A percentile compares a stretch with the other conserved stretches of the same genome.
phyloP scores from a whole-genome alignment of 805 yeast species.

The Candida parachauliodes region DNA sequence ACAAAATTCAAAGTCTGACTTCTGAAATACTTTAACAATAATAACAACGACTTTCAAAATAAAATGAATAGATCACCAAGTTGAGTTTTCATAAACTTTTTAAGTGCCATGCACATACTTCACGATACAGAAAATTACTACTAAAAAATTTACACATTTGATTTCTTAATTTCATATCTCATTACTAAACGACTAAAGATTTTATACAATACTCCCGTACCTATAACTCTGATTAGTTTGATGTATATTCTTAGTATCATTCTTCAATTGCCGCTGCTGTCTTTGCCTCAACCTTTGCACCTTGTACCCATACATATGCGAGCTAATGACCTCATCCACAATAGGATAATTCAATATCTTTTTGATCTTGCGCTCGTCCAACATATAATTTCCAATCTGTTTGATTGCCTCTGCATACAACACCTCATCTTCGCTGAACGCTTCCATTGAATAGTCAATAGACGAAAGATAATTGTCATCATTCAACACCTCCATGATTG shows the following conservation, averaged over 20 bases:
- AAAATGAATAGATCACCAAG: no score
- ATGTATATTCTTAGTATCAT: not conserved
- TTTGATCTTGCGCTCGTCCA: slow-evolving; percentile 33
- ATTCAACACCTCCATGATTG: slow-evolving; percentile 4
- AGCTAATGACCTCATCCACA: slow-evolving; percentile 38
- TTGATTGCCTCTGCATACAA: slow-evolving; percentile 29
- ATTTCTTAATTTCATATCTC: no score
- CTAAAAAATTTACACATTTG: no score
- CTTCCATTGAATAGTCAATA: slow-evolving; percentile 22
- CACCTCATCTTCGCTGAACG: slow-evolving; percentile 36
- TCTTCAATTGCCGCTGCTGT: slow-evolving; percentile 7
- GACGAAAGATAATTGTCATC: slow-evolving; percentile 13
- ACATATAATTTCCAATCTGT: slow-evolving; percentile 28
- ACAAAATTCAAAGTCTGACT: no score
- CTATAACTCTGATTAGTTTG: slow-evolving; percentile 13
- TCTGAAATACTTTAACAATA: no score
- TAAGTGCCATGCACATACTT: no score
- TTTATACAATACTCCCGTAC: slow-evolving; percentile 28
- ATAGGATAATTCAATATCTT: slow-evolving; percentile 39
- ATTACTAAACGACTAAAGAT: not conserved
- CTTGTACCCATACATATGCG: slow-evolving; percentile 40
- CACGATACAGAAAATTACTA: no score
- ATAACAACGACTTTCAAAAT: no score
- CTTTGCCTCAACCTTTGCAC: slow-evolving; percentile 32
- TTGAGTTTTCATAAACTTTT: no score